Conservation (phyloP, 208 protist genomes). For the Leptomonas seymouri region DNA sequence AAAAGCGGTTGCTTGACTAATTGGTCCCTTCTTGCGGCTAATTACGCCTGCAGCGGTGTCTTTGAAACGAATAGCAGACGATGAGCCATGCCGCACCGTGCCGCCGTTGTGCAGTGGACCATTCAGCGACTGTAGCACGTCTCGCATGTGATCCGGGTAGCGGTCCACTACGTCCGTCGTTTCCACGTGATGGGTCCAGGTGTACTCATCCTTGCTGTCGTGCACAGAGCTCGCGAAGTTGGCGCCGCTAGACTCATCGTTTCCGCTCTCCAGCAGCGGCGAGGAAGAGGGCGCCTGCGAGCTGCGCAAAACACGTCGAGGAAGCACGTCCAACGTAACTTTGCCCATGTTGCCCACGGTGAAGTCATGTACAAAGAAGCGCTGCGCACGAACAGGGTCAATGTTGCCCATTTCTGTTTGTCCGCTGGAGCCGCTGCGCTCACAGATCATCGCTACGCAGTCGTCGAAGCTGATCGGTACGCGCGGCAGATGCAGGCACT, state of each 20-base stretch:
- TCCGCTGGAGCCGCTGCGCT: slow-evolving; percentile 82
- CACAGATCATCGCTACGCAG: slow-evolving; percentile 89
- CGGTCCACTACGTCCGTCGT: slow-evolving; percentile 73
- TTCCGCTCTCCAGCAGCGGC: slow-evolving; percentile 20
- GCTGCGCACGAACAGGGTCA: slow-evolving; percentile 66
- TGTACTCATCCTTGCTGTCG: slow-evolving; percentile 29
- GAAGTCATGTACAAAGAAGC: slow-evolving; percentile 89
- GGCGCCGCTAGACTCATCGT: neutral
- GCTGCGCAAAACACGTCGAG: slow-evolving; percentile 46
- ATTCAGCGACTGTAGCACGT: slow-evolving; percentile 63
- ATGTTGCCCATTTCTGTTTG: slow-evolving; percentile 86
- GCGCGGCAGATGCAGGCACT: slow-evolving; percentile 83
- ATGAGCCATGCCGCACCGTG: neutral
- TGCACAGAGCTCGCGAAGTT: neutral
- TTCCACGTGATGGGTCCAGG: slow-evolving; percentile 78
- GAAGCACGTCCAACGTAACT: slow-evolving; percentile 85
- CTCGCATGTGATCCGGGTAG: slow-evolving; percentile 83
- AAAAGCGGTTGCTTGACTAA: slow-evolving; percentile 61
- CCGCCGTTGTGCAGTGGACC: slow-evolving; percentile 29
- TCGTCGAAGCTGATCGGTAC: slow-evolving; percentile 91
- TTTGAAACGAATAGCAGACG: neutral
- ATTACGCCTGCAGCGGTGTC: slow-evolving; percentile 56
- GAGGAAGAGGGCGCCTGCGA: slow-evolving; percentile 14
- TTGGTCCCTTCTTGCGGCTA: slow-evolving; percentile 79
- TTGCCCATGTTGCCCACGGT: slow-evolving; percentile 78